phyloP scores from a whole-genome alignment of 2,329 filamentous ascomycete species.

The Dothideomycetes sp. region DNA sequence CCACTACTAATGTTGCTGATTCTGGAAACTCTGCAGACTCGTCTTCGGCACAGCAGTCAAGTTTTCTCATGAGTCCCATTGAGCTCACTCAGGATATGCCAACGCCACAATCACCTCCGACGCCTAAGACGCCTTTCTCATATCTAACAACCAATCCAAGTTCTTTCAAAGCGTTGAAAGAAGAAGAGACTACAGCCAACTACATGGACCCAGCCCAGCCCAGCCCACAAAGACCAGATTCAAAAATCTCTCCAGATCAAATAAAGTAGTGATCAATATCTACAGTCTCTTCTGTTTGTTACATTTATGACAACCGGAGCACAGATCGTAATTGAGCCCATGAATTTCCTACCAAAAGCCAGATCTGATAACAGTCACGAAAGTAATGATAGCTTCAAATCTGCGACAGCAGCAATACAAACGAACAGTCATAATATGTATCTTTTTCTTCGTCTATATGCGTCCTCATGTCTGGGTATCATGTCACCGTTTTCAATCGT shows the following conservation, averaged over 20 bases:
- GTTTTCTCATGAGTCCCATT: background rate
- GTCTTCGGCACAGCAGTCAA: background rate
- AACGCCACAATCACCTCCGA: background rate
- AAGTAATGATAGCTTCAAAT: background rate
- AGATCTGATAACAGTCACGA: background rate
- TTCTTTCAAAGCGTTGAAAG: background rate
- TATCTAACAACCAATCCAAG: slow-evolving; percentile 1
- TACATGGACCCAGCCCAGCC: background rate
- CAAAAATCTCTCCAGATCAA: background rate
- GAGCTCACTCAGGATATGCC: background rate
- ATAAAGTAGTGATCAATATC: background rate
- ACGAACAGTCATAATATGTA: background rate
- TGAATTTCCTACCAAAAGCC: no score
- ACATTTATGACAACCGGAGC: no score
- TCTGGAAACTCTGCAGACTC: background rate
- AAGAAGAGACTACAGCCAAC: background rate
- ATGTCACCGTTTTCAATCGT: slow-evolving; percentile 12
- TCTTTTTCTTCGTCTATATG: slow-evolving; percentile 8
- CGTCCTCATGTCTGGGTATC: no score
- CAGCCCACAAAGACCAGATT: background rate
- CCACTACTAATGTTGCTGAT: background rate
- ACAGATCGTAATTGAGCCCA: no score
- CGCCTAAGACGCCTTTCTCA: slow-evolving; percentile 7
- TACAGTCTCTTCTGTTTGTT: no score
- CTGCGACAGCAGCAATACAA: background rate